Percentiles rank a stretch among this genome's conserved stretches.
These are phyloP conservation scores for Paxillus involutus DNA, from an alignment of 768 basidiomycete genomes.

Conservation along the genomic window DNA sequence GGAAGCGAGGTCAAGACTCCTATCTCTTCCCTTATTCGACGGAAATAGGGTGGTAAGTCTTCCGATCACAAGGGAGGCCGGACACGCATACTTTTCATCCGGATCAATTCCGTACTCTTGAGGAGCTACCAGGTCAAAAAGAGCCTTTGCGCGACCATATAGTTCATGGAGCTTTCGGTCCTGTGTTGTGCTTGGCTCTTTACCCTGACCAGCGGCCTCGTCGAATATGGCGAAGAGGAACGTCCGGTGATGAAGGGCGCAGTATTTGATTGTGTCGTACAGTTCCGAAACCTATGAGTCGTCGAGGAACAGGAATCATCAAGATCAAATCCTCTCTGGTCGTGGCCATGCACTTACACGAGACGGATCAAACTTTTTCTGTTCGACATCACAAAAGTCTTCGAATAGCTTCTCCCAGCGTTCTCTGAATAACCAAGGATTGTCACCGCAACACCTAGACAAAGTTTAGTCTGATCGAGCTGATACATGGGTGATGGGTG, in stretches of 20 bases:
- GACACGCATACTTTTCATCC: conserved; percentile 72
- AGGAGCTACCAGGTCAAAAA: conserved; percentile 96
- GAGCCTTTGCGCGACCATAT: conserved; percentile 90
- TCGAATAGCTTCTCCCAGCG: conserved; percentile 97
- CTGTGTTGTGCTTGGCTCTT: conserved; percentile 51
- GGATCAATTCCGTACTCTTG: conserved; percentile 99
- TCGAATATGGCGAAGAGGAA: conserved; percentile 92
- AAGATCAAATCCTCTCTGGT: neutral
- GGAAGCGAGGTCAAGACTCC: conserved; percentile 94
- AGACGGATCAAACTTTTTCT: conserved; percentile 99
- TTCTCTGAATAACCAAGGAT: conserved; percentile 94
- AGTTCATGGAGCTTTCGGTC: conserved; percentile 91
- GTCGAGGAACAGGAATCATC: neutral
- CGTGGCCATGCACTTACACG: conserved; percentile 51
- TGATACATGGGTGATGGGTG: neutral
- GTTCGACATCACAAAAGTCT: conserved; percentile 98
- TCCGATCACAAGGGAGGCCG: neutral
- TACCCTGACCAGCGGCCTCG: conserved; percentile 58
- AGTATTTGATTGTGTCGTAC: conserved; percentile 97
- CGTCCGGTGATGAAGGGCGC: conserved; percentile 83
- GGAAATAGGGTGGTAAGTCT: neutral
- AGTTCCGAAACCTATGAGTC: conserved; percentile 79
- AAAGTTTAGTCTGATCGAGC: neutral
- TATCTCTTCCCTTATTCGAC: conserved; percentile 69
- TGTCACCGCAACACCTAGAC: conserved; percentile 88